phyloP scores from a whole-genome alignment of 495 filamentous ascomycete species.

The Penicillium angulare region DNA sequence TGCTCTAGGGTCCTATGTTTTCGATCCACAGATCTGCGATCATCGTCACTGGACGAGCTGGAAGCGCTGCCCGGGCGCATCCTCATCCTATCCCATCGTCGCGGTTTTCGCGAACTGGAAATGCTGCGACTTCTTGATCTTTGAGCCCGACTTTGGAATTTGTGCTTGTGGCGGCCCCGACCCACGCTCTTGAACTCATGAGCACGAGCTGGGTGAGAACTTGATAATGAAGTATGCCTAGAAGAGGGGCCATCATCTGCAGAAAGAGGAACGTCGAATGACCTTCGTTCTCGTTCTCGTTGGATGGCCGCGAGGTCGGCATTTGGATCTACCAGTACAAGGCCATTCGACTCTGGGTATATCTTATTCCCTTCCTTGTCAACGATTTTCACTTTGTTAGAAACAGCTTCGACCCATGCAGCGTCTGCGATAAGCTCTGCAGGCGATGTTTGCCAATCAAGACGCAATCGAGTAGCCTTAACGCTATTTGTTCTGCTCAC shows the following conservation, averaged over 20 bases:
- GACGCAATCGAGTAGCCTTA: constrained; percentile 61
- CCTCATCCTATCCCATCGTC: constrained; percentile 24
- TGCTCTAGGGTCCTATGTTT: constrained; percentile 9
- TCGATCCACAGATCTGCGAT: constrained; percentile 11
- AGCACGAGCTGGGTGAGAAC: constrained; percentile 25
- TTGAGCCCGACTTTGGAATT: constrained; percentile 27
- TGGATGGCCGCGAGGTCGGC: constrained; percentile 7
- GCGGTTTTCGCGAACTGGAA: constrained; percentile 22
- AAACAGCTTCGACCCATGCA: constrained; percentile 77
- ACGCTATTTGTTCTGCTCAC: constrained; percentile 35
- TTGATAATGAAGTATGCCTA: constrained; percentile 31
- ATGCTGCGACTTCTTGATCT: constrained; percentile 25
- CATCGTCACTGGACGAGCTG: constrained; percentile 28
- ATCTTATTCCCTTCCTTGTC: constrained; percentile 69
- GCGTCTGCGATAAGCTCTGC: constrained; percentile 81
- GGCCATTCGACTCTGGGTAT: constrained; percentile 48
- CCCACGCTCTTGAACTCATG: constrained; percentile 29
- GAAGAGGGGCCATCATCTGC: constrained; percentile 20
- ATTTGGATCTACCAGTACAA: constrained; percentile 20
- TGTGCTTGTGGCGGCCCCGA: constrained; percentile 35
- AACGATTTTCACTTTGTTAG: constrained; percentile 73
- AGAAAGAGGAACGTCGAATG: constrained; percentile 11
- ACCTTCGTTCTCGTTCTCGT: constrained; percentile 14
- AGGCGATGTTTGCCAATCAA: constrained; percentile 78
- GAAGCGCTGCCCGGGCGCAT: constrained; percentile 32